These are phyloP conservation scores for Helotiales sp. DNA, from an alignment of 2,329 filamentous ascomycete species.

Conservation along the genomic window DNA sequence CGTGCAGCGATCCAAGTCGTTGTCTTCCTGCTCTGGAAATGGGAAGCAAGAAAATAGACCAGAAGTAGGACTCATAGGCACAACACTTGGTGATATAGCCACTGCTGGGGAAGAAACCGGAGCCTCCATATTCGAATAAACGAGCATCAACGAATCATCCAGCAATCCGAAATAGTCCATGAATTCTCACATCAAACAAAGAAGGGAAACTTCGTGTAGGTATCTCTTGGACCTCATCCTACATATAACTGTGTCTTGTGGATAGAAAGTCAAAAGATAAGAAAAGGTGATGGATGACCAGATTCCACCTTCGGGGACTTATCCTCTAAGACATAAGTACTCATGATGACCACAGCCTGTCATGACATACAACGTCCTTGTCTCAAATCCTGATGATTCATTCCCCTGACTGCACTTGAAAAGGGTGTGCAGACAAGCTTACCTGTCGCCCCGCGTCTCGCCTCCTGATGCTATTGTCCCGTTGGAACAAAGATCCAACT, in stretches of 20 bases:
- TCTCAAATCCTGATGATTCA: background rate
- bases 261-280: background rate
- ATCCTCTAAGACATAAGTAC: background rate
- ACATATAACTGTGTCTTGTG: background rate
- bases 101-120: background rate
- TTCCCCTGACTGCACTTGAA: background rate
- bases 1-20: constrained; percentile 20
- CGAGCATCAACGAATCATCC: background rate
- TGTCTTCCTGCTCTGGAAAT: background rate
- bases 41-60: background rate
- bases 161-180: background rate
- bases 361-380: background rate
- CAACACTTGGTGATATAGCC: background rate
- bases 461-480: background rate
- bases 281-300: background rate
- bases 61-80: background rate
- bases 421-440: background rate
- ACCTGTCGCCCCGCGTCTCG: background rate
- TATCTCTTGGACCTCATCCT: background rate
- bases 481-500: background rate
- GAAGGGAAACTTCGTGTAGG: background rate
- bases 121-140: background rate
- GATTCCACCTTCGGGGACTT: too few species aligned
- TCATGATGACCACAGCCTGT: background rate
- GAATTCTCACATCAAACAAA: background rate